phyloP scores from a whole-genome alignment of 345 rosid genomes.

The Gossypium mustelinum region DNA sequence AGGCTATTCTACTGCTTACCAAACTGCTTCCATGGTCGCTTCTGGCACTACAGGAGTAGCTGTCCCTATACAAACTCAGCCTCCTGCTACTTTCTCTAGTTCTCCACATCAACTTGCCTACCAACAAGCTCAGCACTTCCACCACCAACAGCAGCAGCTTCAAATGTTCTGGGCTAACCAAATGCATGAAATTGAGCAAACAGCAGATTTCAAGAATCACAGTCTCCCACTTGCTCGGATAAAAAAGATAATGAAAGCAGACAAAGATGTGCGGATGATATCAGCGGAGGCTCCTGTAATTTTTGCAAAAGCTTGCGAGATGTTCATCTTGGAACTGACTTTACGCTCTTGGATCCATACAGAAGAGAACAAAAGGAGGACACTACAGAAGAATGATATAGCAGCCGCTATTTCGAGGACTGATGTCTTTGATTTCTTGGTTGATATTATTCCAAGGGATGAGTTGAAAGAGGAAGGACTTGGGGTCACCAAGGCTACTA shows the following conservation, averaged over 20 bases:
- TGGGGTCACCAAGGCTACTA: constrained; percentile 40
- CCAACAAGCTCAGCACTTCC: constrained; percentile 54
- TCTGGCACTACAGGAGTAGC: constrained; percentile 45
- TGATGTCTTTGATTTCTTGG: constrained; percentile 53
- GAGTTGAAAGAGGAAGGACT: constrained; percentile 53
- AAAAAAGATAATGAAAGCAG: constrained; percentile 65
- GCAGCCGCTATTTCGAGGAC: constrained; percentile 57
- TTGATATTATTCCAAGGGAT: constrained; percentile 52
- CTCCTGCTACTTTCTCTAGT: constrained; percentile 24
- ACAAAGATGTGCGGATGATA: constrained; percentile 58
- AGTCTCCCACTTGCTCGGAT: constrained; percentile 54
- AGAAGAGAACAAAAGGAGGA: constrained; percentile 59
- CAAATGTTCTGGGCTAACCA: constrained; percentile 53
- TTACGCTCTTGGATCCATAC: constrained; percentile 60
- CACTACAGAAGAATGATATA: constrained; percentile 54
- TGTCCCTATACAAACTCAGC: constrained; percentile 32
- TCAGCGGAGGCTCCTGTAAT: constrained; percentile 59
- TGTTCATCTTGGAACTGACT: constrained; percentile 51
- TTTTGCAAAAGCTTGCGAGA: constrained; percentile 58
- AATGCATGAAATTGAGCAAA: constrained; percentile 55
- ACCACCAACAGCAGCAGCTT: constrained; percentile 53
- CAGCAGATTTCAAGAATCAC: constrained; percentile 50
- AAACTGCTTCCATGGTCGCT: constrained; percentile 37
- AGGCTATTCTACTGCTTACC: constrained; percentile 44
- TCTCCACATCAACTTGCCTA: constrained; percentile 35